Base-by-base conservation (phyloP, 352 stramenopile species). In the Pilasporangium apinafurcum region DNA sequence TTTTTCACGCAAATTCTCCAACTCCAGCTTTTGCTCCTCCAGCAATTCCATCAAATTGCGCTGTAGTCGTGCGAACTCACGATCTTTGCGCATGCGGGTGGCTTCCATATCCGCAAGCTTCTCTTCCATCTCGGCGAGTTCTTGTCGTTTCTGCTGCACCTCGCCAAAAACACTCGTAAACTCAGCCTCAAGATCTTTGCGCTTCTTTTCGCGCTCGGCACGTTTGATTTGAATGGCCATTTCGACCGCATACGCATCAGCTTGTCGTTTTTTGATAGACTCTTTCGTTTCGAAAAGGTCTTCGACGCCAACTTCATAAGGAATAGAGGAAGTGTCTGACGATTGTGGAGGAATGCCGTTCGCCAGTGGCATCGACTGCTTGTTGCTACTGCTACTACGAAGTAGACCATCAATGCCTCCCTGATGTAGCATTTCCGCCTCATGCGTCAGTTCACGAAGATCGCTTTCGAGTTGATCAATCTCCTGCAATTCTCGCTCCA, bases 161-260 rank as follows among this genome's bases (percentile, higher is more conserved):
- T 97, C 86, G 31, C 67, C 56, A 48, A 97, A 97, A 0, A 95
- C 87, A 17, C 77, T 83, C 2, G 86, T 76, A 37, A 97, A 97
- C 54, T 97, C 90, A 12, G 81, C 82, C 42, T 96, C 87, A 12
- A 97, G 67, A 40, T 96, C 87, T 30, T 88, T 77, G 49, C 95
- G 94, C 44, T 92, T 95, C 57, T 83, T 80, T 48, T 97, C 92
- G 8, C 91, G 69, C 58, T 97, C 90, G 1, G 71, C 69, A 25
- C 83, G 77, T 48, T 97, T 97, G 51, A 97, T 87, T 52, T 96
- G 89, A 30, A 97, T 86, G 21, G 88, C 83, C 77, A 97, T 95
- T 33, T 97, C 90, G 5, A 97, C 58, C 2, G 88, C 90, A 48
- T 96, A 95, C n/a, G 81, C 69, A 35, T 96, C 83, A 1, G 85